Conservation (phyloP, 768 basidiomycete species). For the Auricularia sp. region DNA sequence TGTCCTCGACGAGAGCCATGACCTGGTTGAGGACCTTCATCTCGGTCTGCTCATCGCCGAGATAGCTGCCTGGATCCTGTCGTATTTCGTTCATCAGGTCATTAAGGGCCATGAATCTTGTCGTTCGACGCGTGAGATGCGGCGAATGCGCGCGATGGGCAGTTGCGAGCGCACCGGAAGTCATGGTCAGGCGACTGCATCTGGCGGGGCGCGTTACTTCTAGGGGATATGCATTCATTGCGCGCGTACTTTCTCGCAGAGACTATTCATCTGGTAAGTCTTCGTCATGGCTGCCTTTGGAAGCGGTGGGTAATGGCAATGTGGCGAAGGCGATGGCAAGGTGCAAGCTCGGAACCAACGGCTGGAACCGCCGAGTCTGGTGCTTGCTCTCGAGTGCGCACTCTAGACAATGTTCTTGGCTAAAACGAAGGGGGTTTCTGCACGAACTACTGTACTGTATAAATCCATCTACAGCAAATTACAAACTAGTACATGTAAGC, state of each 20-base stretch:
- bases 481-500: too few relatives aligned
- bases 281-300: constrained; percentile 17
- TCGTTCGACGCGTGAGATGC: constrained; percentile 9
- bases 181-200: constrained; percentile 90
- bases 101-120: constrained; percentile 92
- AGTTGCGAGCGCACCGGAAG: constrained; percentile 48
- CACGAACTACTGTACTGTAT: too few relatives aligned
- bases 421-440: too few relatives aligned
- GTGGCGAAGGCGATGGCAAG: too few relatives aligned
- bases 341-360: too few relatives aligned
- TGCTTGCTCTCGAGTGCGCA: too few relatives aligned
- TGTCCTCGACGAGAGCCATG: constrained; percentile 79
- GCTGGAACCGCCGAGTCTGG: too few relatives aligned
- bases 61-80: constrained; percentile 62
- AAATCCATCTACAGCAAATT: too few relatives aligned
- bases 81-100: constrained; percentile 87
- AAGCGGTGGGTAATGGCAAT: too few relatives aligned
- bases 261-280: constrained; percentile 72
- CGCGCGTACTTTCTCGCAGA: constrained; percentile 62
- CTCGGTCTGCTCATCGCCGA: constrained; percentile 80
- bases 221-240: not conserved
- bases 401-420: too few relatives aligned
- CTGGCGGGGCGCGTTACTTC: constrained; percentile 28
- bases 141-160: constrained; percentile 6
- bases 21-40: constrained; percentile 77